Evolutionary conservation across 208 protist species (phyloP).

Genomic region (Leishmania amazonensis): DNA sequence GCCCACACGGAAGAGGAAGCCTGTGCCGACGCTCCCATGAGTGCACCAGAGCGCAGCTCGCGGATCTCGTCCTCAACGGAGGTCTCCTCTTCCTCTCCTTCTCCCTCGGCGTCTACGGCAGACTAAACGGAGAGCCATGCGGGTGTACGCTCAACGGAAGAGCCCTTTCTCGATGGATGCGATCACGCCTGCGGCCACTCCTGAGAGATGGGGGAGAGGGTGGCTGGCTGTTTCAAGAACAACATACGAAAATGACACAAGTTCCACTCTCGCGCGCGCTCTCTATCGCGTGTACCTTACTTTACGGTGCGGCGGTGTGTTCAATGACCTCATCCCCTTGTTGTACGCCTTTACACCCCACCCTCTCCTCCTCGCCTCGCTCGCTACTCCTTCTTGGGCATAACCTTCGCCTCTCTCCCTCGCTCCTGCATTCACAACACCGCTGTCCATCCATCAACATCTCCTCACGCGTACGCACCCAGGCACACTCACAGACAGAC

Average conservation of each 20-base stretch:
- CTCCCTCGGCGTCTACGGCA: not conserved
- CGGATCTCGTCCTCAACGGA: not conserved
- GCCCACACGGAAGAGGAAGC: slow-evolving; percentile 17
- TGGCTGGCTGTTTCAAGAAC: not conserved
- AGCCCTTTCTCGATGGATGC: not conserved
- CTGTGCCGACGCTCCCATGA: slow-evolving; percentile 14
- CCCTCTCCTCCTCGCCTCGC: not conserved
- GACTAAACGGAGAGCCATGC: not conserved
- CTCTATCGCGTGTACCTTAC: not conserved
- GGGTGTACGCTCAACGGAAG: not conserved
- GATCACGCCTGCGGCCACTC: not conserved
- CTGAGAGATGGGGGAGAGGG: not conserved
- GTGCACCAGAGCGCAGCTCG: slow-evolving; percentile 10
- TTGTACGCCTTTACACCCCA: not conserved
- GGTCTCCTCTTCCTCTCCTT: slow-evolving; percentile 14
- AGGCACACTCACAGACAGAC: not conserved
- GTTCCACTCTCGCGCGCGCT: not conserved
- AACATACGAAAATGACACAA: not conserved
- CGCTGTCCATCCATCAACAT: not conserved
- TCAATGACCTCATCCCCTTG: not conserved
- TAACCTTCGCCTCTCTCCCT: not conserved
- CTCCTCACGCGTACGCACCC: not conserved
- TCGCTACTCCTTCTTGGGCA: not conserved
- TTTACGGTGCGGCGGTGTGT: not conserved
- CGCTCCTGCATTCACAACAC: not conserved